A percentile compares a stretch with the other conserved stretches of the same genome.
Conservation (phyloP, 331 rosid genomes). For the Quercus lobata region DNA sequence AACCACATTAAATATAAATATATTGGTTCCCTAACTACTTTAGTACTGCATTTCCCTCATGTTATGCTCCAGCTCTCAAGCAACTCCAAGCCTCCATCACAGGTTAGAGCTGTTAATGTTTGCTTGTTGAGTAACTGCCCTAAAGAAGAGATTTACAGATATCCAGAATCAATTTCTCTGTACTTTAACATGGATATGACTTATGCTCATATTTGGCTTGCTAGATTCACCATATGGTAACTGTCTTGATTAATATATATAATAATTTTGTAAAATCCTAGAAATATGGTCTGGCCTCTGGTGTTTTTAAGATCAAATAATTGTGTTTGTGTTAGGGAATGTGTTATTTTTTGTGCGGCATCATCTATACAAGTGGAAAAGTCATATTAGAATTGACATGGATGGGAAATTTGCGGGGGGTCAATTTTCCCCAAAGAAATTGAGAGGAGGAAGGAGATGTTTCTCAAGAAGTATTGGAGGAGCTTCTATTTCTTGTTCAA, state of each 20-base stretch:
- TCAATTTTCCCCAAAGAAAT: conserved; percentile 19
- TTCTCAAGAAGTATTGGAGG: conserved; percentile 12
- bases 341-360: conserved; percentile 23
- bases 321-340: conserved; percentile 31
- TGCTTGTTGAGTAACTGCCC: neutral
- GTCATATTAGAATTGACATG: conserved; percentile 5
- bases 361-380: conserved; percentile 28
- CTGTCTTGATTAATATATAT: neutral
- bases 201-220: neutral
- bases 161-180: neutral
- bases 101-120: neutral
- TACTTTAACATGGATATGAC: neutral
- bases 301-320: neutral
- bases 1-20: neutral
- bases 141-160: neutral
- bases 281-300: neutral
- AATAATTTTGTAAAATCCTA: neutral
- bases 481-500: conserved; percentile 32
- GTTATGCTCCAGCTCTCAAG: neutral
- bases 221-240: neutral
- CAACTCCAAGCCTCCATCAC: neutral
- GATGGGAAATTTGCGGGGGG: conserved; percentile 8
- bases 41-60: neutral
- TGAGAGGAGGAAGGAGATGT: conserved; percentile 15
- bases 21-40: neutral